Percentiles rank a stretch among this genome's conserved stretches.
These are phyloP conservation scores for Umbelopsis ramanniana DNA, from an alignment of 192 early-diverging fungal genomes.

Conservation along the genomic window DNA sequence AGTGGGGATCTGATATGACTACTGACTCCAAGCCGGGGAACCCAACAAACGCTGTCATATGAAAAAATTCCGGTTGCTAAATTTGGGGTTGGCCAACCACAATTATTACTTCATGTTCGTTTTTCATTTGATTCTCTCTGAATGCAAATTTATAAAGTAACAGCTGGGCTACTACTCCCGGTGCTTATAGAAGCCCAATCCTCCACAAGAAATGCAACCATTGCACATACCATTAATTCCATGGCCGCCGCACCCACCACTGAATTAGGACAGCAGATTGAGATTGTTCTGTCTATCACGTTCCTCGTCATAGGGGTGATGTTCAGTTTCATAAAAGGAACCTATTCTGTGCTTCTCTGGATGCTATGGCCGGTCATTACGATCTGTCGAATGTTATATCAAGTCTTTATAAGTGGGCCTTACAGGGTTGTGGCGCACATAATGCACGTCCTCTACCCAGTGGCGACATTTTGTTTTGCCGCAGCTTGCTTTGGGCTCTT, in stretches of 20 bases:
- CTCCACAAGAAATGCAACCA: neutral
- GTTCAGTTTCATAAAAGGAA: neutral
- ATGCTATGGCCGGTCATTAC: constrained; percentile 2
- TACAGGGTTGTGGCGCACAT: constrained; percentile 24
- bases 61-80: neutral
- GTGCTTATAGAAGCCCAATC: constrained; percentile 9
- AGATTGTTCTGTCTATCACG: neutral
- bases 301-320: neutral
- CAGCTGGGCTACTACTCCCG: neutral
- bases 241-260: neutral
- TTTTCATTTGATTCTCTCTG: neutral
- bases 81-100: neutral
- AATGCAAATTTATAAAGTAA: neutral
- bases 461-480: constrained; percentile 34
- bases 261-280: constrained; percentile 13
- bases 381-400: neutral
- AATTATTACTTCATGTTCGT: neutral
- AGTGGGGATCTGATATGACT: no score
- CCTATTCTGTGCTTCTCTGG: neutral
- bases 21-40: no score
- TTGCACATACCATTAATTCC: neutral
- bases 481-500: constrained; percentile 31
- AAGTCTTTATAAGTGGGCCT: neutral
- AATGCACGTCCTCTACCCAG: constrained; percentile 31
- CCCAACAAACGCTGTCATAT: neutral